Evolutionary conservation across 768 basidiomycete genomes (phyloP).

Genomic region (Pleurotus djamor): DNA sequence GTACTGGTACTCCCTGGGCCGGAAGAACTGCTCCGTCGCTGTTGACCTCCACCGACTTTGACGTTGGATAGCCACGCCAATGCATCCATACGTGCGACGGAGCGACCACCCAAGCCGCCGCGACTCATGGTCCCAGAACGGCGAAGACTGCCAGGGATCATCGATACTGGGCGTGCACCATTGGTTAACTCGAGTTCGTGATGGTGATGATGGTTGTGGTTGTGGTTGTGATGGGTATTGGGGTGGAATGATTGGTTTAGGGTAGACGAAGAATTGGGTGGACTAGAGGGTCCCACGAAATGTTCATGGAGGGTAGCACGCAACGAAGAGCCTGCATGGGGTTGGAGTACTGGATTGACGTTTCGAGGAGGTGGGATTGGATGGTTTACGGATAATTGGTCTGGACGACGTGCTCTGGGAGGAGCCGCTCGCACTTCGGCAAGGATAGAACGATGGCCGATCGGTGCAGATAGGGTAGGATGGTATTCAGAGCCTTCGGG

Average conservation of each 20-base stretch:
- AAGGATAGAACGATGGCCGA: slow-evolving; percentile 64
- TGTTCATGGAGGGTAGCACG: slow-evolving; percentile 13
- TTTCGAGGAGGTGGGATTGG: slow-evolving; percentile 6
- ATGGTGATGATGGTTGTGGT: slow-evolving; percentile 14
- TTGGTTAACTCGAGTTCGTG: slow-evolving; percentile 2
- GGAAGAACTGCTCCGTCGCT: slow-evolving; percentile 52
- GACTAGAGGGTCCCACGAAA: not conserved
- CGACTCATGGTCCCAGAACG: slow-evolving; percentile 43
- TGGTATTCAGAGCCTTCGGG: slow-evolving; percentile 34
- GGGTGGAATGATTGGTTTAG: slow-evolving; percentile 6
- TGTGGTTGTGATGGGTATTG: no score
- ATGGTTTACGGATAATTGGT: not conserved
- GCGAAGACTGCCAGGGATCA: not conserved
- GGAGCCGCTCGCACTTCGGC: slow-evolving; percentile 66
- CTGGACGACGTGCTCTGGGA: slow-evolving; percentile 16
- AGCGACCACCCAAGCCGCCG: slow-evolving; percentile 48
- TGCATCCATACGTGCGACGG: slow-evolving; percentile 54
- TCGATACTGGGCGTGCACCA: not conserved
- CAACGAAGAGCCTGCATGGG: slow-evolving; percentile 18
- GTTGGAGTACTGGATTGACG: slow-evolving; percentile 27
- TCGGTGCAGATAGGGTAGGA: slow-evolving; percentile 62
- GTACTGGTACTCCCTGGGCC: slow-evolving; percentile 30
- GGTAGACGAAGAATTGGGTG: not conserved
- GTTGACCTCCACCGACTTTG: slow-evolving; percentile 44
- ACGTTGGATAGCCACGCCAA: slow-evolving; percentile 75